Percentiles rank a stretch among this genome's conserved stretches.
phyloP scores from a whole-genome alignment of 805 yeast species.

The Teunomyces gatunensis region DNA sequence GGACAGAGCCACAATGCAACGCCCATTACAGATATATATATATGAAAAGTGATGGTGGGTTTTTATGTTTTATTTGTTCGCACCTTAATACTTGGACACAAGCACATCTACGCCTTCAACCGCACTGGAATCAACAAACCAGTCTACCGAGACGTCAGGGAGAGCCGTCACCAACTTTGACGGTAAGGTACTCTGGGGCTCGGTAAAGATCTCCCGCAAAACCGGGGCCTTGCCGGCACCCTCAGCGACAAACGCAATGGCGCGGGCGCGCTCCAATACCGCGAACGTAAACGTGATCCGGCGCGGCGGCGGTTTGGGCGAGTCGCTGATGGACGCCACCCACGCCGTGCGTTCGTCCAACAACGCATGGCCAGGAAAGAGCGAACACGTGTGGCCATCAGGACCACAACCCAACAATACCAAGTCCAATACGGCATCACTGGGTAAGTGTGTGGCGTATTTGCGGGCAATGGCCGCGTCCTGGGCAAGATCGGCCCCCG shows the following conservation, averaged over 20 bases:
- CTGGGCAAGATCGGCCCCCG: constrained; percentile 47
- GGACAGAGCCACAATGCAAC: constrained; percentile 81
- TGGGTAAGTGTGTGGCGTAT: constrained; percentile 60
- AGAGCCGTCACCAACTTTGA: constrained; percentile 69
- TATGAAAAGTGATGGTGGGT: not conserved
- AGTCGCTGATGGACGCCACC: constrained; percentile 69
- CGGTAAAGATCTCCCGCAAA: constrained; percentile 65
- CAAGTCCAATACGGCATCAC: constrained; percentile 51
- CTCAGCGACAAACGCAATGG: constrained; percentile 81
- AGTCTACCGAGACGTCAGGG: constrained; percentile 51
- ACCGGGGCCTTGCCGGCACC: constrained; percentile 81
- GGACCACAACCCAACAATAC: constrained; percentile 89
- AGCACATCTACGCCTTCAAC: constrained; percentile 55
- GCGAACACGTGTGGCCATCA: constrained; percentile 92
- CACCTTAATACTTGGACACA: constrained; percentile 33
- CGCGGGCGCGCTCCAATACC: constrained; percentile 51
- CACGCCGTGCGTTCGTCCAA: constrained; percentile 50
- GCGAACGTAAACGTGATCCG: constrained; percentile 88
- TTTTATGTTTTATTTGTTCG: not conserved
- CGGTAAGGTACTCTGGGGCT: constrained; percentile 54
- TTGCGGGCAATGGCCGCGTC: constrained; percentile 53
- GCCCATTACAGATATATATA: constrained; percentile 20
- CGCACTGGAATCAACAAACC: constrained; percentile 88
- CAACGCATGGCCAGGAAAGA: constrained; percentile 81
- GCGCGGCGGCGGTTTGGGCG: constrained; percentile 93